Base-by-base conservation (phyloP, 305 asterid genomes). In the Caryopteris hybrid region DNA sequence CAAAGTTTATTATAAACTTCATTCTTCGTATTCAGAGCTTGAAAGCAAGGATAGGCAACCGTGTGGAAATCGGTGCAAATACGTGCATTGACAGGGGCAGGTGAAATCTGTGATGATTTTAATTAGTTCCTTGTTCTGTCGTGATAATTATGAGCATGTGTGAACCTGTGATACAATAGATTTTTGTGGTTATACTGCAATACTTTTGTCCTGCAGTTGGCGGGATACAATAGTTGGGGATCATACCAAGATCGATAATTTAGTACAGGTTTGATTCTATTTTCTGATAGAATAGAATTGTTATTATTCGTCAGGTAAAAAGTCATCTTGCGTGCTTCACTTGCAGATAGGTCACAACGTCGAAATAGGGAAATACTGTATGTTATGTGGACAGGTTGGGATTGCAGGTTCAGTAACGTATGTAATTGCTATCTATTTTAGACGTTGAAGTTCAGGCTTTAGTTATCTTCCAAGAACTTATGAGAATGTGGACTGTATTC, bases 1-100 rank as follows among this genome's bases (percentile, higher is more conserved):
- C 22, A 23, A 47, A 16, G 34, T 14, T 39, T 42, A 23, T 16
- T 12, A 12, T 53, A n/a, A 61, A 21, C 34, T 43, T 74, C 38
- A 39, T 38, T 51, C 33, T 25, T n/a, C 38, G 11, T 68, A 31
- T 79, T 61, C 85, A 93, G 97, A 73, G 25, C 76, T 70, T 90
- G 82, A 81, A 80, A 74, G 96, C 80, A 75, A 80, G 71, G 57
- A 83, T 90, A 63, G 98, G 97, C 62, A 80, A 84, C 77, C 84
- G 81, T 56, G 97, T 93, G 53, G 97, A 90, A 74, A 85, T 93
- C n/a, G 98, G 98, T 75, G 92, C 98, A 68, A 90, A 90, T 68
- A 79, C 96, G 3, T 90, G 97, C 82, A 87, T 93, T 27, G 99
- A 93, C 71, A 82, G 94, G 79, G 97, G 97, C 78, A 90, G 99